Evolutionary conservation across 225 moss, liverwort and hornwort species (phyloP), one percentile per base, ranked within the genome.

Genomic region (Marchantia polymorpha): DNA sequence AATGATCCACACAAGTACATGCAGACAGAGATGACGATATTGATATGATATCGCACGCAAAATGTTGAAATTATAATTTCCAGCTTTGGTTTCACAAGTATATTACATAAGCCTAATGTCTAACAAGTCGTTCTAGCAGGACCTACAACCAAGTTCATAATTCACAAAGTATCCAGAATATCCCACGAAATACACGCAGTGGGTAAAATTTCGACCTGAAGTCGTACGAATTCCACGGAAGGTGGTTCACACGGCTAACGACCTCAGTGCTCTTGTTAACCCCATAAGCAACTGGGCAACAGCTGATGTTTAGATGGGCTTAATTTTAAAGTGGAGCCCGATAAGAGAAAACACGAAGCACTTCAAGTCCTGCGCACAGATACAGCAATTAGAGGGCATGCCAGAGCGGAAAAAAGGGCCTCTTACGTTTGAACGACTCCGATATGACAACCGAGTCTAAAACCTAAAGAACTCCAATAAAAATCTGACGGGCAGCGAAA

Each of bases 321-420:
- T 89, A 71, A 89, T 89, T 73, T 89, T 89, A 80, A 96, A 96
- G 82, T 94, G 89, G 72, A 92, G 84, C 64, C 86, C 91, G 83
- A 96, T 91, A 12, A 94, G 90, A 20, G 94, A 96, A 79, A 96
- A 96, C 65, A 92, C 94, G 75, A 94, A 96, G 81, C 92, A 92
- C 77, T 94, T 92, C 66, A 96, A 76, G 69, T 96, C 96, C 96
- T 94, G 92, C 65, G 83, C 68, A 14, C 79, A 11, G 48, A 54
- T 13, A 31, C 67, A 29, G 11, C 14, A 52, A 49, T 81, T 0
- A 81, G 79, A 8, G 22, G 16, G 12, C 12, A 29, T 17, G 12
- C 12, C 25, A 25, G 52, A n/a, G 7, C 10, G 71, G 19, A 49
- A 47, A 2, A 46, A 22, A 17, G 6, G 20, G 9, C 19, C 19